Evolutionary conservation across 1,139 yeast species (phyloP).

Genomic region (Pneumocystis canis): DNA sequence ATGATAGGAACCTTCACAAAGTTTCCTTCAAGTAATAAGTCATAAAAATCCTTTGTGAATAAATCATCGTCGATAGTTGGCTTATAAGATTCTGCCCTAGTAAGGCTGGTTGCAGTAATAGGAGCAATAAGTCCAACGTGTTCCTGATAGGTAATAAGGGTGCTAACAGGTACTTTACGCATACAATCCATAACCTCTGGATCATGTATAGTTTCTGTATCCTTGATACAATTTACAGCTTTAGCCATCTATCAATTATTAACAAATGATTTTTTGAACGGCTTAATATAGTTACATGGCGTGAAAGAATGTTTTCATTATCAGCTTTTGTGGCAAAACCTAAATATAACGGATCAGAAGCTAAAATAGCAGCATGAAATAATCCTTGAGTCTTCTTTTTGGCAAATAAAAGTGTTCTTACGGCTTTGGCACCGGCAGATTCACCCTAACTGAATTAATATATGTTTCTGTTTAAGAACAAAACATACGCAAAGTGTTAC

Average conservation of each 20-base stretch:
- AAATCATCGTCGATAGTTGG: background rate
- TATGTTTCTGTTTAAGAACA: too few species aligned
- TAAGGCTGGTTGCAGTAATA: background rate
- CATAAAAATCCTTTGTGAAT: background rate
- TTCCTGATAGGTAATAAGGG: background rate
- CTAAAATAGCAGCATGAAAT: background rate
- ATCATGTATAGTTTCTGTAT: background rate
- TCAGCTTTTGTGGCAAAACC: background rate
- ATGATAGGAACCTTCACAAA: background rate
- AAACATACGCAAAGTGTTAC: constrained; percentile 19
- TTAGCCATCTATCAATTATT: background rate
- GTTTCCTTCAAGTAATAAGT: background rate
- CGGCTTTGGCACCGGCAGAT: constrained; percentile 28
- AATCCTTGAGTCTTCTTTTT: background rate
- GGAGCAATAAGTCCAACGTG: background rate
- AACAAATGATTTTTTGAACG: background rate
- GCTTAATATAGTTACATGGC: background rate
- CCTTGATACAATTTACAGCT: background rate
- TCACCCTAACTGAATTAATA: constrained; percentile 22
- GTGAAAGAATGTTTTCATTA: background rate
- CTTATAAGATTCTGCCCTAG: background rate
- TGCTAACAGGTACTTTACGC: background rate
- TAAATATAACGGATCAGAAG: background rate
- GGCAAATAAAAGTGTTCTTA: constrained; percentile 7
- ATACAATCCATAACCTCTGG: background rate